A percentile compares a stretch with the other conserved stretches of the same genome.
Conservation (phyloP, 202 grass and related monocot genomes). For the Zoysia matrella region DNA sequence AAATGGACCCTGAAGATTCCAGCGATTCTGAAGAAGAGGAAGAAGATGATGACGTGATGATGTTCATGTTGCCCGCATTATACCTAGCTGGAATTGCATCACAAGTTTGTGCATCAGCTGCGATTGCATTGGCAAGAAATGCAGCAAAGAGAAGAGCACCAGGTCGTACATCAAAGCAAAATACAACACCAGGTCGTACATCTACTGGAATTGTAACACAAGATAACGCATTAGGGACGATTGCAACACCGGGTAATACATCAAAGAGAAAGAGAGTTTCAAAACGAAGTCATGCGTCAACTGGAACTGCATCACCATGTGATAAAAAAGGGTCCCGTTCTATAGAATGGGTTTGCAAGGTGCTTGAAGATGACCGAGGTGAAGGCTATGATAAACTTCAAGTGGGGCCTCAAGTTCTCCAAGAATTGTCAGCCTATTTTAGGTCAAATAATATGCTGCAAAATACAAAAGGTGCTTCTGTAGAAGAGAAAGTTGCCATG, state of each 20-base stretch:
- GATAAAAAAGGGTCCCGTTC: neutral
- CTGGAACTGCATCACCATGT: neutral
- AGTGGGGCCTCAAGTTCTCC: slow-evolving; percentile 44
- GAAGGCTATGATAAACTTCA: slow-evolving; percentile 46
- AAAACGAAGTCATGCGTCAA: neutral
- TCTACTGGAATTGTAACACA: neutral
- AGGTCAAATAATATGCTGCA: slow-evolving; percentile 44
- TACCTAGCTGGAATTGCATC: slow-evolving; percentile 15
- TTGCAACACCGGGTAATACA: neutral
- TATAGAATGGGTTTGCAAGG: slow-evolving; percentile 39
- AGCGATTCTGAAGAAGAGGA: slow-evolving; percentile 42
- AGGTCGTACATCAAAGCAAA: neutral
- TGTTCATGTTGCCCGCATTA: slow-evolving; percentile 49
- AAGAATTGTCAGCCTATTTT: slow-evolving; percentile 29
- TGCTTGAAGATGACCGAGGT: slow-evolving; percentile 52
- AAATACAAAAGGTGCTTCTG: slow-evolving; percentile 55
- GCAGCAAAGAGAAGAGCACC: slow-evolving; percentile 7
- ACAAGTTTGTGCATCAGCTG: neutral
- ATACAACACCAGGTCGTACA: neutral
- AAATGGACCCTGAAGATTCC: slow-evolving; percentile 43
- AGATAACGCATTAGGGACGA: neutral
- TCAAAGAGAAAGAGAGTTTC: neutral
- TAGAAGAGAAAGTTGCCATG: slow-evolving; percentile 65
- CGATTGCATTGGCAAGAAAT: neutral
- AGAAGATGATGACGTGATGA: slow-evolving; percentile 54